These are phyloP conservation scores for Carallia pectinifolia DNA, from an alignment of 345 rosid species.

Conservation along the genomic window DNA sequence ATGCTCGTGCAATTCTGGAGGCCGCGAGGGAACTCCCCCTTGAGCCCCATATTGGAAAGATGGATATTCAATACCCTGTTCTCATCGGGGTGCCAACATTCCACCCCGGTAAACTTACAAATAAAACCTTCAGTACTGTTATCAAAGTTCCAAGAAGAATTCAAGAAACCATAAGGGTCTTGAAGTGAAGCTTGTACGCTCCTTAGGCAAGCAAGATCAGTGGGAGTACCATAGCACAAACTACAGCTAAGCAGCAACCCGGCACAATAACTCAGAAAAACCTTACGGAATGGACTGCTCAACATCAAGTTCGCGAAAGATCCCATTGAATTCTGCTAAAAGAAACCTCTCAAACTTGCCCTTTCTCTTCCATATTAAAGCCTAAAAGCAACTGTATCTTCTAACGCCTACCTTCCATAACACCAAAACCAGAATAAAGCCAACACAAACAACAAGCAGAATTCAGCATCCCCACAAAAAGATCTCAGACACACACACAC, in stretches of 20 bases:
- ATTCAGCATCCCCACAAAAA: background rate
- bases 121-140: slow-evolving; percentile 23
- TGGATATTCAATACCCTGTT: slow-evolving; percentile 27
- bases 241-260: slow-evolving; percentile 3
- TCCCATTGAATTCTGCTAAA: background rate
- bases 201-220: slow-evolving; percentile 23
- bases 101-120: slow-evolving; percentile 26
- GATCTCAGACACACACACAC: background rate
- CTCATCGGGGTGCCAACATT: slow-evolving; percentile 36
- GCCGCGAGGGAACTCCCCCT: slow-evolving; percentile 26
- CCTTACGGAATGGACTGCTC: background rate
- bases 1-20: slow-evolving; percentile 20
- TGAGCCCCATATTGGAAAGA: slow-evolving; percentile 22
- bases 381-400: background rate
- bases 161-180: slow-evolving; percentile 23
- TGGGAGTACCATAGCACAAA: slow-evolving; percentile 10
- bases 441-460: background rate
- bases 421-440: no score
- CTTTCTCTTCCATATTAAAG: background rate
- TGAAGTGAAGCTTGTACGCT: slow-evolving; percentile 14
- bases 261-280: background rate
- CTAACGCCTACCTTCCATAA: background rate
- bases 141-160: slow-evolving; percentile 23
- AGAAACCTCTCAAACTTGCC: background rate
- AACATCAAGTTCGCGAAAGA: background rate